Base-by-base conservation (phyloP, 2,329 filamentous ascomycete species). In the Neofusicoccum cordaticola region DNA sequence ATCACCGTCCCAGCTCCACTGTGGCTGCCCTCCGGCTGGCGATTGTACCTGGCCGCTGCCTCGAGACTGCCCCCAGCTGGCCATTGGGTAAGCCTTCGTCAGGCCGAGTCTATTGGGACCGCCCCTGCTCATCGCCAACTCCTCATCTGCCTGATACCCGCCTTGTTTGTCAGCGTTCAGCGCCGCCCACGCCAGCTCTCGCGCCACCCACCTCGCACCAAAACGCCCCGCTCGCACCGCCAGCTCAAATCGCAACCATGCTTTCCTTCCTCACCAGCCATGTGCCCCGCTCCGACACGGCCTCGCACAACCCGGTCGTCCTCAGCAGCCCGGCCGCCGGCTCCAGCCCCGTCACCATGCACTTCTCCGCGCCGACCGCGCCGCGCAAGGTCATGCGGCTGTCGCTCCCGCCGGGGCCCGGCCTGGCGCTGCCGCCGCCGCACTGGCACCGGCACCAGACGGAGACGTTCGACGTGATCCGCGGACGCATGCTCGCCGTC, bases 391-490 rank as follows among this genome's bases (percentile, higher is more conserved):
- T 61, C 5, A 61, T 61, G 57, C 57, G 57, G 42, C 31, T 61
- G 2, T 11, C 42, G 37, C 44, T 61, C 12, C 57, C 57, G 8
- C 44, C 57, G 6, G 57, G 57, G 2, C 57, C 57, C 1, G 57
- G 57, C 0, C 57, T 61, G 13, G 57, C 57, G 6, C 44, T 50
- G 11, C 57, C 57, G 45, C 57, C 57, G 44, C 31, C 44, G 17
- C 57, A 61, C 44, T 61, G 42, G 44, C 57, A 61, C 57, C 57
- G 57, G 45, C 35, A 51, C 58, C 45, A 62, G 22, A 62, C 44
- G 19, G 45, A 62, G 34, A 42, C 19, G 22, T 62, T 62, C 34
- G 19, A 41, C 47, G 58, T 62, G 45, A n/a, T 62, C 34, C 17
- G n/a, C 6, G 58, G 58, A 6, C 58, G 45, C 27, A 39, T 62